Base-by-base conservation (phyloP, 2,329 filamentous ascomycete genomes). In the Cordyceps cateniannulata region DNA sequence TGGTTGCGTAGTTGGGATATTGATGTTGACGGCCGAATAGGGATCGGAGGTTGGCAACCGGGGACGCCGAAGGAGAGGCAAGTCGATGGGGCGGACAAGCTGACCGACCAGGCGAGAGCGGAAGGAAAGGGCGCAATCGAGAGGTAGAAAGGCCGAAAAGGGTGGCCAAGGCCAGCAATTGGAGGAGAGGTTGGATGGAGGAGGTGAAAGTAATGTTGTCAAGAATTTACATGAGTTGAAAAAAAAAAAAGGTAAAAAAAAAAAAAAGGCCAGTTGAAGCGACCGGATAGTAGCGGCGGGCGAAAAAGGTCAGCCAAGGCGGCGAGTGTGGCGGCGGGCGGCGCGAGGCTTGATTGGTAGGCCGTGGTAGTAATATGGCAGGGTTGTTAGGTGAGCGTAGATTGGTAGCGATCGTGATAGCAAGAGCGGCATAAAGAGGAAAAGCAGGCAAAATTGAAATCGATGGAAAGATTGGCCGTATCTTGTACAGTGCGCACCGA, bases 301-400 rank as follows among this genome's bases (percentile, higher is more conserved):
- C 44, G 54, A 49, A 38, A 29, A 32, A 44, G 35, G 29, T 35
- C 55, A 59, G 55, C 55, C 55, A 59, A 59, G 55, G 55, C 55
- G 55, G 47, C 45, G 29, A 57, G 18, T 20, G 45, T 49, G 42
- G 55, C 44, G 55, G 38, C 55, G 55, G 55, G 24, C 45, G 55
- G 55, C 55, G 45, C 55, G 38, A 59, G 35, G 55, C 55, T 59
- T 59, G 55, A 59, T 50, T 50, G 55, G 55, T 35, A 32, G 16
- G 48, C 12, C 18, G 27, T n/a, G 18, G 25, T 20, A 27, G 22
- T n/a, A 53, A 40, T 18, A 40, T 14, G 38, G 16, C 16, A 40
- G 18, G 38, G 38, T 35, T 35, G 32, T 35, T n/a, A n/a, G n/a
- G n/a, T n/a, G n/a, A n/a, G n/a, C n/a, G 5, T 12, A 12, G 32